Percentiles rank a stretch among this genome's conserved stretches.
phyloP scores from a whole-genome alignment of 106 monocot species.

The Acorus gramineus region DNA sequence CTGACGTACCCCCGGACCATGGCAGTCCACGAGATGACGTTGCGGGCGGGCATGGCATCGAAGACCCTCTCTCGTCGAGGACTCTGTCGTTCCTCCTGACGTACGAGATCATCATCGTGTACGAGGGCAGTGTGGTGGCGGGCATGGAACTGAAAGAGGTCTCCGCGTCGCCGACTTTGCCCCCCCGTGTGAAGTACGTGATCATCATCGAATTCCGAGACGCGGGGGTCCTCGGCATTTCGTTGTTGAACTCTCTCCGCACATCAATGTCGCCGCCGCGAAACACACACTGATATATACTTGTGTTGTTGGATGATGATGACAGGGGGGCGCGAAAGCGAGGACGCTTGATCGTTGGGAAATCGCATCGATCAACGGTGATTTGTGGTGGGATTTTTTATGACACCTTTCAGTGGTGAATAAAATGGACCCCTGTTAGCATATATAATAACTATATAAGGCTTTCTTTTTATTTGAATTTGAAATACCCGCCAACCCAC shows the following conservation, averaged over 20 bases:
- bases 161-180: constrained; percentile 17
- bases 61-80: constrained; percentile 28
- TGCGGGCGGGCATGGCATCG: constrained; percentile 36
- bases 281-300: not conserved
- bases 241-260: constrained; percentile 32
- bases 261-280: constrained; percentile 14
- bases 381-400: too few relatives aligned
- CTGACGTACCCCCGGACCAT: constrained; percentile 47
- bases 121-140: constrained; percentile 24
- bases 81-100: constrained; percentile 10
- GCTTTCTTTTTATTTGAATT: too few relatives aligned
- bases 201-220: constrained; percentile 55
- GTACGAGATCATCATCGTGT: constrained; percentile 52
- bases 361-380: too few relatives aligned
- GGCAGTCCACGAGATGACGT: constrained; percentile 70
- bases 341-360: too few relatives aligned
- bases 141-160: constrained; percentile 46
- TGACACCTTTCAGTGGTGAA: too few relatives aligned
- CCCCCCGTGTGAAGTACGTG: constrained; percentile 23
- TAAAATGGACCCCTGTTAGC: too few relatives aligned
- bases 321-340: too few relatives aligned
- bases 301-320: too few relatives aligned
- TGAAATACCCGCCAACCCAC: too few relatives aligned
- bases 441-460: too few relatives aligned
- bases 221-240: constrained; percentile 30